These are phyloP conservation scores for Quercus lobata DNA, from an alignment of 331 rosid genomes.

Conservation along the genomic window DNA sequence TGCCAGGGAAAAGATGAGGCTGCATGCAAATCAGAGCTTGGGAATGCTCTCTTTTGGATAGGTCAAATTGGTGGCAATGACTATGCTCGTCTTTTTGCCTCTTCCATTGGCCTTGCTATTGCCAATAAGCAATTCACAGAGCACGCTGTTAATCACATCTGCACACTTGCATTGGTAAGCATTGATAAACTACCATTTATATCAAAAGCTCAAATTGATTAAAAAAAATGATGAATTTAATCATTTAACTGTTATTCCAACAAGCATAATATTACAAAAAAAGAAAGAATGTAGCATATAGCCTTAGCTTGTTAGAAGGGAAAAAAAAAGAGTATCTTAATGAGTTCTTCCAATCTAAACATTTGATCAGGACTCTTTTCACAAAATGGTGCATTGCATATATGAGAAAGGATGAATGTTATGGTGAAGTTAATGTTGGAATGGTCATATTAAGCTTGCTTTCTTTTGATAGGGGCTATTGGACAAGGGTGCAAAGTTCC, in stretches of 20 bases:
- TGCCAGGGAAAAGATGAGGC: not conserved
- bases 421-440: too few relatives aligned
- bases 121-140: not conserved
- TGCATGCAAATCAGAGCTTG: not conserved
- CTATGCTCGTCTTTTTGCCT: constrained; percentile 10
- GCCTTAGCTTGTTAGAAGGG: too few relatives aligned
- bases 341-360: too few relatives aligned
- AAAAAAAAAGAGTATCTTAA: too few relatives aligned
- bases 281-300: too few relatives aligned
- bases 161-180: constrained; percentile 1
- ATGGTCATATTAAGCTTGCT: not conserved
- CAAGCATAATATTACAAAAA: too few relatives aligned
- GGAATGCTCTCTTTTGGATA: not conserved
- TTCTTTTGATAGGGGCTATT: not conserved
- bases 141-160: not conserved
- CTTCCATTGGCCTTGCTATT: not conserved
- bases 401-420: too few relatives aligned
- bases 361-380: too few relatives aligned
- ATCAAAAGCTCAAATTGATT: too few relatives aligned
- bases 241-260: not conserved
- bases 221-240: too few relatives aligned
- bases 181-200: not conserved
- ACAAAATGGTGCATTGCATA: too few relatives aligned
- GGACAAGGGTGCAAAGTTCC: constrained; percentile 14
- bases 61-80: constrained; percentile 16